These are phyloP conservation scores for Cyberlindnera sargentensis DNA, from an alignment of 805 yeast genomes.

Conservation along the genomic window DNA sequence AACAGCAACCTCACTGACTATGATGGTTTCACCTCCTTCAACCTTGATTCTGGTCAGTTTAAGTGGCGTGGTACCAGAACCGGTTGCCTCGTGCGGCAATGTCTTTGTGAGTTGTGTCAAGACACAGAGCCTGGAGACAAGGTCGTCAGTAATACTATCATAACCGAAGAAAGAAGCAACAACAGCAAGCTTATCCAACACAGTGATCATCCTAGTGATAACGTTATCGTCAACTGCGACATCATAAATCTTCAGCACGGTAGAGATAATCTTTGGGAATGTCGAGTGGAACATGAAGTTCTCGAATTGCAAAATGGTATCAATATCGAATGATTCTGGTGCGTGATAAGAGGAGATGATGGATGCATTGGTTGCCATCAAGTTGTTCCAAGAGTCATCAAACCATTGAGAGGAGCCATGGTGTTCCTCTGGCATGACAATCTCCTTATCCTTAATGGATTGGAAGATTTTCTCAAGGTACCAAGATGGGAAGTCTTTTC, in stretches of 20 bases:
- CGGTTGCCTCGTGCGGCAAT: constrained; percentile 1
- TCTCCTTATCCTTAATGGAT: constrained; percentile 79
- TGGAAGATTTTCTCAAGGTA: constrained; percentile 74
- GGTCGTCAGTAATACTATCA: constrained; percentile 50
- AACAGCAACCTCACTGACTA: constrained; percentile 76
- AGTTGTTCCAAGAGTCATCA: constrained; percentile 77
- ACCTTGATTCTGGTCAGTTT: constrained; percentile 21
- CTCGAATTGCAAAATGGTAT: constrained; percentile 52
- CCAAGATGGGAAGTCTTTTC: constrained; percentile 77
- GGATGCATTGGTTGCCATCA: constrained; percentile 39
- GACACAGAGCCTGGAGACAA: constrained; percentile 58
- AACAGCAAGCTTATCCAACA: constrained; percentile 77
- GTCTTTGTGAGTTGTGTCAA: constrained; percentile 50
- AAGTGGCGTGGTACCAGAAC: constrained; percentile 5
- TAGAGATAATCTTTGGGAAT: constrained; percentile 59
- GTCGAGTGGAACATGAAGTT: constrained; percentile 58
- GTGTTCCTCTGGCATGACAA: constrained; percentile 97
- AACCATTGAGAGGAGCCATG: constrained; percentile 90
- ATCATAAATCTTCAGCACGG: constrained; percentile 71
- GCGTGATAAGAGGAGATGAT: constrained; percentile 22
- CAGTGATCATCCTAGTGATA: constrained; percentile 78
- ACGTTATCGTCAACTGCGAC: constrained; percentile 89
- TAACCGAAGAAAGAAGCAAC: constrained; percentile 64
- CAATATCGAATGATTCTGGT: constrained; percentile 16
- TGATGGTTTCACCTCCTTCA: constrained; percentile 33